Evolutionary conservation across 163 green algal genomes (phyloP).

Genomic region (Coccomyxa subellipsoidea): DNA sequence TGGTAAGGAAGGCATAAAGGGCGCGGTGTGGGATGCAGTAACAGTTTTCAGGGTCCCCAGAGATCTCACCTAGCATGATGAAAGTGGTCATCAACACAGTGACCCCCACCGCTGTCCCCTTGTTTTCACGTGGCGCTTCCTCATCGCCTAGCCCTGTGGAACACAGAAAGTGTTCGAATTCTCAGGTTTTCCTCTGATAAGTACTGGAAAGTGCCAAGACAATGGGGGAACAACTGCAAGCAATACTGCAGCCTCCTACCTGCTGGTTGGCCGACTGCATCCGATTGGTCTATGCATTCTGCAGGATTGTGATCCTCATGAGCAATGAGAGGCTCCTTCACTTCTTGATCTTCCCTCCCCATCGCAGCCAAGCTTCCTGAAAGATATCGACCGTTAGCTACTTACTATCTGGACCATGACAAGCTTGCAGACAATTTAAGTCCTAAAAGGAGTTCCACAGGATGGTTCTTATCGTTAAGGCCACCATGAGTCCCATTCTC

Average conservation of each 20-base stretch:
- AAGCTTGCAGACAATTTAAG: too few relatives aligned
- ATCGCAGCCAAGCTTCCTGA: neutral
- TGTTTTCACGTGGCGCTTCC: neutral
- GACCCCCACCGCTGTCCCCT: neutral
- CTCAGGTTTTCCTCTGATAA: neutral
- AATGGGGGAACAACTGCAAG: too few relatives aligned
- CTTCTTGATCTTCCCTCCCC: neutral
- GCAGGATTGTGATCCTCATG: neutral
- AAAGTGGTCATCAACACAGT: conserved; percentile 3
- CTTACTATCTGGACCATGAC: too few relatives aligned
- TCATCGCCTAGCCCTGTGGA: neutral
- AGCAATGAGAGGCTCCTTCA: neutral
- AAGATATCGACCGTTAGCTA: too few relatives aligned
- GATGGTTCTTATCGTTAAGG: too few relatives aligned
- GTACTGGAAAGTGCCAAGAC: too few relatives aligned
- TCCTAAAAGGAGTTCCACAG: too few relatives aligned
- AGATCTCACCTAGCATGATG: conserved; percentile 5
- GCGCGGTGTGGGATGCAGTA: too few relatives aligned
- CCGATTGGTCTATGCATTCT: too few relatives aligned
- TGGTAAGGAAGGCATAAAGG: too few relatives aligned
- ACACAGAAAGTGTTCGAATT: neutral
- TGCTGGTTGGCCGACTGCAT: neutral
- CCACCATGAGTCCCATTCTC: too few relatives aligned
- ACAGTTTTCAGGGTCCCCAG: neutral
- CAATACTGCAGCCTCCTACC: neutral